phyloP scores from a whole-genome alignment of 805 yeast genomes.

The Wickerhamiella siamensis region DNA sequence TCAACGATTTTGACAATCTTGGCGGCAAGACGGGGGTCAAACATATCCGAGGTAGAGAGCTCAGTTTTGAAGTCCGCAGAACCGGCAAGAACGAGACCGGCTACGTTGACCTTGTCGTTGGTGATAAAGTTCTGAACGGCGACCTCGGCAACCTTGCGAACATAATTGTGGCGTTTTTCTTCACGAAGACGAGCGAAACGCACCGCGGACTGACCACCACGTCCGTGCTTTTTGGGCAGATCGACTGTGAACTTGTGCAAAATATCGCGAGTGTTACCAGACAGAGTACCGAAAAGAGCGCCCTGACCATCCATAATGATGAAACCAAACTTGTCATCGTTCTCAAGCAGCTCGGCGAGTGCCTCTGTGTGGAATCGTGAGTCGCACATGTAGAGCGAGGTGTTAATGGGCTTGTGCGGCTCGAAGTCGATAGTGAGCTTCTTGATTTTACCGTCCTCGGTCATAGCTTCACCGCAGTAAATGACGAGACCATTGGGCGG shows the following conservation, averaged over 20 bases:
- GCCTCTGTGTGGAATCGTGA: constrained; percentile 98
- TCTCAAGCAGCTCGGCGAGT: constrained; percentile 79
- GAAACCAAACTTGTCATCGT: constrained; percentile 93
- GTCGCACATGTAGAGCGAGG: constrained; percentile 92
- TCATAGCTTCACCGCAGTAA: constrained; percentile 96
- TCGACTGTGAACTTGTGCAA: constrained; percentile 94
- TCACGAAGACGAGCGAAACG: constrained; percentile 99
- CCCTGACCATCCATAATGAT: constrained; percentile 99
- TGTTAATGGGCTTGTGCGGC: constrained; percentile 97
- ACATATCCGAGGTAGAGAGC: constrained; percentile 80
- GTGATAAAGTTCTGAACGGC: constrained; percentile 96
- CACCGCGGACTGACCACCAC: constrained; percentile 99
- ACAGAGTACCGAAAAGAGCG: constrained; percentile 82
- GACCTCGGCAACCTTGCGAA: constrained; percentile 93
- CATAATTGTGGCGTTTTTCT: constrained; percentile 97
- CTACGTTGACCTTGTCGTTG: constrained; percentile 85
- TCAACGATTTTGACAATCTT: constrained; percentile 88
- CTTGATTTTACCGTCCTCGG: constrained; percentile 95
- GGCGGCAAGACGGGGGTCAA: constrained; percentile 75
- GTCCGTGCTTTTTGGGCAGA: constrained; percentile 98
- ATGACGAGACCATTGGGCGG: constrained; percentile 93
- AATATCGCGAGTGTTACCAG: constrained; percentile 95
- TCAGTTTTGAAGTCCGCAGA: constrained; percentile 98
- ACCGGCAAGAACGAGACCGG: constrained; percentile 95
- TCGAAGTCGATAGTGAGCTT: constrained; percentile 94